phyloP scores from a whole-genome alignment of 306 rosid species.

The Rosa multiflora region DNA sequence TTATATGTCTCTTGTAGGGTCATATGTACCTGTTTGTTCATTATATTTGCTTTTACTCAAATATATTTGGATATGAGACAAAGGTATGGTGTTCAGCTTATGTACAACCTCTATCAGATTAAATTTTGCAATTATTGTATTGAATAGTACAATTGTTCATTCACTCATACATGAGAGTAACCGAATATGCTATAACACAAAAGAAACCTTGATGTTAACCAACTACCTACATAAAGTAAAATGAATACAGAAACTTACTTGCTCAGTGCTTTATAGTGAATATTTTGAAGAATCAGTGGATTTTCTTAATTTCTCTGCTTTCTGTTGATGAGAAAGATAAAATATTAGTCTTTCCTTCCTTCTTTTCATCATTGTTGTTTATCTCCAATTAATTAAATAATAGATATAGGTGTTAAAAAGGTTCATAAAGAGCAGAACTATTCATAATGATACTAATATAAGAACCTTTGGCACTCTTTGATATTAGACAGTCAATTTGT shows the following conservation, averaged over 20 bases:
- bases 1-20: slow-evolving; percentile 58
- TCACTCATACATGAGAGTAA: neutral
- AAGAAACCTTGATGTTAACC: neutral
- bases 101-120: neutral
- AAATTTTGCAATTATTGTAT: neutral
- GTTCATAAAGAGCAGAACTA: neutral
- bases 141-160: neutral
- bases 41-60: slow-evolving; percentile 87
- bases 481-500: neutral
- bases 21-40: slow-evolving; percentile 89
- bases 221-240: neutral
- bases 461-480: neutral
- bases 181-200: neutral
- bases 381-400: neutral
- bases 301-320: neutral
- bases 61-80: slow-evolving; percentile 94
- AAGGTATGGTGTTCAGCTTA: slow-evolving; percentile 56
- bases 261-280: neutral
- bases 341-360: neutral
- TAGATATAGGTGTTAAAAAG: neutral
- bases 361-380: neutral
- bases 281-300: neutral
- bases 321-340: neutral
- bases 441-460: neutral
- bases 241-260: neutral